Percentiles rank a stretch among this genome's conserved stretches.
phyloP scores from a whole-genome alignment of 1,284 basidiomycete species.

The Rhodotorula sp. region DNA sequence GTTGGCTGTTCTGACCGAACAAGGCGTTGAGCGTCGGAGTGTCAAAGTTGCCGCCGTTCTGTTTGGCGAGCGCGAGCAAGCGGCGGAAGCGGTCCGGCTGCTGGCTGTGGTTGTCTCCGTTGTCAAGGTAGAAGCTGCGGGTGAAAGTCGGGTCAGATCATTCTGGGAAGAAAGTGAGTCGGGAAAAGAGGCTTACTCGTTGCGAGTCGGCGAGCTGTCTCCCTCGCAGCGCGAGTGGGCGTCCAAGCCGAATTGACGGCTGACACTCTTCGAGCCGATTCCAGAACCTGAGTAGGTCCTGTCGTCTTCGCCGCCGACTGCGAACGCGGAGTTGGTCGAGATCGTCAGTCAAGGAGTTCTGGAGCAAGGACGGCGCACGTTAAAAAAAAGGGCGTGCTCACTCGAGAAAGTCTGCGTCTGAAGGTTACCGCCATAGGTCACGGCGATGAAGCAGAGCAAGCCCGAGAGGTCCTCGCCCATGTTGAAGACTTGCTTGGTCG shows the following conservation, averaged over 20 bases:
- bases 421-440: constrained; percentile 10
- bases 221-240: constrained; percentile 11
- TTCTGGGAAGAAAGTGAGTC: background rate
- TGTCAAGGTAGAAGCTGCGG: constrained; percentile 4
- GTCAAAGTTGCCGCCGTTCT: constrained; percentile 5
- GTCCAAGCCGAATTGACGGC: constrained; percentile 9
- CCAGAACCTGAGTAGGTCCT: constrained; percentile 2
- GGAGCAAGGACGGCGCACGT: no score
- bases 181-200: background rate
- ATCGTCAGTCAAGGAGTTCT: no score
- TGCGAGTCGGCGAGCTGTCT: constrained; percentile 2
- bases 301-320: constrained; percentile 11
- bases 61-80: constrained; percentile 4
- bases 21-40: background rate
- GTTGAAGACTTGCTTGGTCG: constrained; percentile 20
- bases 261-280: background rate
- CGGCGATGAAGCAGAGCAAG: background rate
- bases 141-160: background rate
- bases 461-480: constrained; percentile 12
- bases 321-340: background rate
- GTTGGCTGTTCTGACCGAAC: constrained; percentile 3
- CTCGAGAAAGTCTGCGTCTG: constrained; percentile 3
- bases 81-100: constrained; percentile 2
- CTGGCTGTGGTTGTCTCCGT: constrained; percentile 10
- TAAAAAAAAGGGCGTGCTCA: background rate